Base-by-base conservation (phyloP, 2,329 filamentous ascomycete genomes). In the Diaporthe ilicicola region DNA sequence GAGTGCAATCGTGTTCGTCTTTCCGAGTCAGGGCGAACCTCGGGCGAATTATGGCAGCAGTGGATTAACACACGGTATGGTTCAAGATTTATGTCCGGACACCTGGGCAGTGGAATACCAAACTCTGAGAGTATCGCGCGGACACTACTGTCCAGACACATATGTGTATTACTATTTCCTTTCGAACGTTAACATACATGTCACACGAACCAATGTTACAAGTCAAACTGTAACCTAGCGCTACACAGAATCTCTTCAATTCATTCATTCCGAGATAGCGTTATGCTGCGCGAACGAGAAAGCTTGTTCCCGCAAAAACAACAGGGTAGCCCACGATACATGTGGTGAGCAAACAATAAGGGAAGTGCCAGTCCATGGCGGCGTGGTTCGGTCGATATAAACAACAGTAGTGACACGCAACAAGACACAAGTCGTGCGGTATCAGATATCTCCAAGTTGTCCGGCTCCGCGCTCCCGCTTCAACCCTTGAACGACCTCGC, bases 341-440 rank as follows among this genome's bases (percentile, higher is more conserved):
- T 50, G 29, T 64, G 59, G 4, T 46, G 46, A n/a, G 46, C 27
- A 15, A 29, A 19, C 7, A 34, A 10, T n/a, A 29, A 12, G 29
- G 19, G n/a, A 50, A 50, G 24, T 7, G 44, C 59, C 29, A 50
- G 29, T 64, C 15, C 59, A 50, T 50, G 59, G 29, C n/a, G 29
- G 32, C 44, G 48, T 50, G 44, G n/a, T 50, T 50, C 42, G 59
- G 59, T 64, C 44, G 59, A 64, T 64, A 50, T 50, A 50, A 64
- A 64, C 59, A 64, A 64, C 59, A 64, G 34, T 7, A 37, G 29
- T 37, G 59, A 64, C 59, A 37, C 59, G 59, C 59, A 64, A 50
- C 29, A 64, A 50, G 59, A 50, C 44, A 56, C 54, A 64, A 42
- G 59, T 37, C 59, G 29, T 64, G 59, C 44, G 29, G 44, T 32